Evolutionary conservation across 257 asterid genomes (phyloP).

Genomic region (Datura wrightii): DNA sequence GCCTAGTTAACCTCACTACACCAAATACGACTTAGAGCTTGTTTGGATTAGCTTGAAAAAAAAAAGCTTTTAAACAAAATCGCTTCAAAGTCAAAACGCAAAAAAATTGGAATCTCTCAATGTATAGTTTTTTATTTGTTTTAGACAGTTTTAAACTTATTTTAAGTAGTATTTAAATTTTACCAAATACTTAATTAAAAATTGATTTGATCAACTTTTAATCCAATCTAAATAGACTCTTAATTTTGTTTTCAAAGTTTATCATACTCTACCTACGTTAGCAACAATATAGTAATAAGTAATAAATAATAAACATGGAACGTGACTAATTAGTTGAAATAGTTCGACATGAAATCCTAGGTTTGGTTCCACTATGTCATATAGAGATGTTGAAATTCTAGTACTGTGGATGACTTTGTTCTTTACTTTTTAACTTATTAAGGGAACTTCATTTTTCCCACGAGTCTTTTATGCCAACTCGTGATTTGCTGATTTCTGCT

Average conservation of each 20-base stretch:
- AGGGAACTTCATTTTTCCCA: slow-evolving; percentile 5
- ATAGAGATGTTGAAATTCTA: neutral
- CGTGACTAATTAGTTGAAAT: slow-evolving; percentile 6
- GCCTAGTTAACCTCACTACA: neutral
- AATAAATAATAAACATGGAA: neutral
- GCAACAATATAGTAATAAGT: neutral
- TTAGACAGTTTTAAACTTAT: no score
- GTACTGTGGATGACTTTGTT: neutral
- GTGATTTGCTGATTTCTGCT: neutral
- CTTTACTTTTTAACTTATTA: neutral
- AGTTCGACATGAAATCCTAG: neutral
- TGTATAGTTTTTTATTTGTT: no score
- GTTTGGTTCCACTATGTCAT: neutral
- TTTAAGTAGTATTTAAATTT: no score
- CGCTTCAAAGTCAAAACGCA: no score
- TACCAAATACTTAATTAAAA: no score
- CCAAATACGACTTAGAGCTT: neutral
- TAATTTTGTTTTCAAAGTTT: neutral
- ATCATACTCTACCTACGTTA: neutral
- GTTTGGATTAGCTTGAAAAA: no score
- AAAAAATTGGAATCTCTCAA: no score
- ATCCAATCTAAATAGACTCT: no score
- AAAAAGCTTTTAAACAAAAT: no score
- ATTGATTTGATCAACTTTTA: no score
- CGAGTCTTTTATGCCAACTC: slow-evolving; percentile 10